Conservation (phyloP, 306 rosid species). For the Senna tora region DNA sequence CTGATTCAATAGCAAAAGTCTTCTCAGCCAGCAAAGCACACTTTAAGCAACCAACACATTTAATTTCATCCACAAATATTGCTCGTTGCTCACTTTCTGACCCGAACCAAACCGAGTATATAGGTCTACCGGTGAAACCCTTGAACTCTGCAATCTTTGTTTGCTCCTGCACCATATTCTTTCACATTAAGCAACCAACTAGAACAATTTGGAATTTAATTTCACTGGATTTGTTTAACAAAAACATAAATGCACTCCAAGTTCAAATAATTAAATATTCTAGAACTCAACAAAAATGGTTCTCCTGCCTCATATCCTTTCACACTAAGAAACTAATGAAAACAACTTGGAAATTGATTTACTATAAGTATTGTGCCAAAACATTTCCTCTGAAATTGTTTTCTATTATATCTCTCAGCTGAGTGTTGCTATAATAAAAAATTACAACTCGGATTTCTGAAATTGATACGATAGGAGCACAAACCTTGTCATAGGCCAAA, state of each 20-base stretch:
- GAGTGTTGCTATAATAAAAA: too few species aligned
- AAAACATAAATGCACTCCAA: neutral
- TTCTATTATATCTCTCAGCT: too few species aligned
- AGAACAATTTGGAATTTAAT: neutral
- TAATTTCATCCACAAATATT: conserved; percentile 87
- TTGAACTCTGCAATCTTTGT: conserved; percentile 72
- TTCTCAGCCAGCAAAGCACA: conserved; percentile 87
- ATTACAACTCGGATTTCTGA: too few species aligned
- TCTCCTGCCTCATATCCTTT: too few species aligned
- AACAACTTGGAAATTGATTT: too few species aligned
- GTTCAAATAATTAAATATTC: conserved; percentile 6
- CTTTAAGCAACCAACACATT: conserved; percentile 89
- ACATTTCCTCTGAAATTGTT: too few species aligned
- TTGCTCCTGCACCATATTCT: conserved; percentile 64
- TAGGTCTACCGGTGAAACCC: conserved; percentile 87
- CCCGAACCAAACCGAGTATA: conserved; percentile 84
- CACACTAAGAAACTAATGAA: too few species aligned
- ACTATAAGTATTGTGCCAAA: too few species aligned
- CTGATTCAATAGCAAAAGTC: conserved; percentile 91
- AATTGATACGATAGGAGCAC: too few species aligned
- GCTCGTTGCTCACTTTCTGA: conserved; percentile 76
- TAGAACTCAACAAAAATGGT: too few species aligned
- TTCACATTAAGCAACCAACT: conserved; percentile 18
- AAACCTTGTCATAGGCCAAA: conserved; percentile 76
- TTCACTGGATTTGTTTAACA: conserved; percentile 6